These are phyloP conservation scores for Neoascochyta sp. DNA, from an alignment of 2,329 filamentous ascomycete genomes.

Conservation along the genomic window DNA sequence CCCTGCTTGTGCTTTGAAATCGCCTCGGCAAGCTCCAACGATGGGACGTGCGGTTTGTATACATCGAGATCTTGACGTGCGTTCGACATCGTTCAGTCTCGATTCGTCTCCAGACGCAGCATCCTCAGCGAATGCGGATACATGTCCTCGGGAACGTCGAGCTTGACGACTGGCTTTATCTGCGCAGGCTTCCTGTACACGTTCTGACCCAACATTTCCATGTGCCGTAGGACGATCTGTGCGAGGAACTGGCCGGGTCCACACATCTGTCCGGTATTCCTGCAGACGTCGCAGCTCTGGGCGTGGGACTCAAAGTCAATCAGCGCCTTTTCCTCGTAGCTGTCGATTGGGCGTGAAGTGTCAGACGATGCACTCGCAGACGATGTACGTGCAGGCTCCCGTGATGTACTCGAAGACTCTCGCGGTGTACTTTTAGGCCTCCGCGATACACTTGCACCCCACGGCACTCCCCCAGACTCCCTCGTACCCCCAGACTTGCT, in stretches of 20 bases:
- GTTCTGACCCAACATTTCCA: conserved; percentile 20
- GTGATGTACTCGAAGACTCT: too few species aligned
- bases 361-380: conserved; percentile 8
- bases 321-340: conserved; percentile 17
- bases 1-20: too few species aligned
- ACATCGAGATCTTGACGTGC: too few species aligned
- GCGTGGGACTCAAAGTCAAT: conserved; percentile 28
- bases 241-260: conserved; percentile 19
- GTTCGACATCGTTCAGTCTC: too few species aligned
- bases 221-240: conserved; percentile 15
- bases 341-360: conserved; percentile 13
- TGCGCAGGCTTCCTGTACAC: conserved; percentile 19
- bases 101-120: conserved; percentile 16
- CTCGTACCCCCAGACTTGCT: too few species aligned
- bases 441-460: too few species aligned
- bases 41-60: too few species aligned
- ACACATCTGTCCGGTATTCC: conserved; percentile 18
- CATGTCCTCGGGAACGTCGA: conserved; percentile 19
- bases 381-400: too few species aligned
- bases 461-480: conserved; percentile 7
- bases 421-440: too few species aligned
- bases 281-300: conserved; percentile 19
- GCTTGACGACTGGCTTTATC: conserved; percentile 4
- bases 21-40: too few species aligned
- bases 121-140: conserved; percentile 17